phyloP scores from a whole-genome alignment of 176 grass and related monocot species.

The Juncus effusus region DNA sequence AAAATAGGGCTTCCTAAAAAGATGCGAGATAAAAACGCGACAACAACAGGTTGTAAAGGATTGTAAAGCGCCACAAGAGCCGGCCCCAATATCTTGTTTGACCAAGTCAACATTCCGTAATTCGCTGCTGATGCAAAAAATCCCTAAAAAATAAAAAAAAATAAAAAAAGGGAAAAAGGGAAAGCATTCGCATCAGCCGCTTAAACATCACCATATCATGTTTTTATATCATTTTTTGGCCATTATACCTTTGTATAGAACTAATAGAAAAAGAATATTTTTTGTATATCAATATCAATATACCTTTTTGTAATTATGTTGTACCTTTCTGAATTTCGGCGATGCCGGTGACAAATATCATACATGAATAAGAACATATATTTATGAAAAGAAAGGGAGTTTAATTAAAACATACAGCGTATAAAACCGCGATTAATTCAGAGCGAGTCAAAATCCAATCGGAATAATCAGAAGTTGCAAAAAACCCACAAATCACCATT shows the following conservation, averaged over 20 bases:
- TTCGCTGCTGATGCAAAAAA: conserved; percentile 76
- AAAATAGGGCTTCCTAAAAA: conserved; percentile 90
- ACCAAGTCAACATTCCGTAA: conserved; percentile 81
- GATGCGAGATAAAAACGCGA: conserved; percentile 66
- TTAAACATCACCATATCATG: no score
- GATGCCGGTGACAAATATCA: neutral
- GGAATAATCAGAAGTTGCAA: conserved; percentile 38
- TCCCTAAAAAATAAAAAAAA: conserved; percentile 39
- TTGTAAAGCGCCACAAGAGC: conserved; percentile 81
- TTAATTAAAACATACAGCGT: conserved; percentile 66
- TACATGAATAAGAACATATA: no score
- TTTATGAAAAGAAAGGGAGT: neutral
- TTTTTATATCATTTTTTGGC: neutral
- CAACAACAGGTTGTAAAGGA: conserved; percentile 75
- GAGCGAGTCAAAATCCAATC: conserved; percentile 75
- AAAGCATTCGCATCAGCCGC: no score
- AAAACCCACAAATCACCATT: conserved; percentile 69
- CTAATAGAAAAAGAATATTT: no score
- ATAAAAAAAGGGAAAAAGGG: no score
- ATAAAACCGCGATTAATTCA: conserved; percentile 70
- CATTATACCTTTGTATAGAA: conserved; percentile 4
- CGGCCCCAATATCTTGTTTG: conserved; percentile 89
- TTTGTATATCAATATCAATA: no score
- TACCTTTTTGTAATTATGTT: no score
- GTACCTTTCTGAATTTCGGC: no score